Evolutionary conservation across 1,284 basidiomycete species (phyloP).

Genomic region (Puccinia novopanici): DNA sequence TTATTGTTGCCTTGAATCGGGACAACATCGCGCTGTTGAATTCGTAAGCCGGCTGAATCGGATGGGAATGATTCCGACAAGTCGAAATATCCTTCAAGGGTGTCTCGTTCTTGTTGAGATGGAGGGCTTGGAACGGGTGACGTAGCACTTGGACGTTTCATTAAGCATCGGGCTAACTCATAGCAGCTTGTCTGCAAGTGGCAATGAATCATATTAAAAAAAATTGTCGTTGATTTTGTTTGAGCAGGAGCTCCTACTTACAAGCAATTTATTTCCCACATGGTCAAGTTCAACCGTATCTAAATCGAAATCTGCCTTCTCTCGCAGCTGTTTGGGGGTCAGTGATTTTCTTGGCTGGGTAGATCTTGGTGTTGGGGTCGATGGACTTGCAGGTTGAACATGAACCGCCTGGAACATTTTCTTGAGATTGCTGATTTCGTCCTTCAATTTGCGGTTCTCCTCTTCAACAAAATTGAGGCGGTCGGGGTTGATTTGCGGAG

Average conservation of each 20-base stretch:
- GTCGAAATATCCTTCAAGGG: conserved; percentile 28
- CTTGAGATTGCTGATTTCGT: conserved; percentile 16
- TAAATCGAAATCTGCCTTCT: not conserved
- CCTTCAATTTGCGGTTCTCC: conserved; percentile 29
- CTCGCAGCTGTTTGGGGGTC: not conserved
- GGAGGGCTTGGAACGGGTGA: conserved; percentile 26
- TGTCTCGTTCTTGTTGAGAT: conserved; percentile 2
- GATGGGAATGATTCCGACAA: not conserved
- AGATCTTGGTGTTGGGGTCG: conserved; percentile 4
- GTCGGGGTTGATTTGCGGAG: not conserved
- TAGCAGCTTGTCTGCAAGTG: conserved; percentile 34
- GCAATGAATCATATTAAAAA: not conserved
- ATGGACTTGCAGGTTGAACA: not conserved
- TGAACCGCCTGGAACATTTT: conserved; percentile 23
- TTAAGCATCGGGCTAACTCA: conserved; percentile 20
- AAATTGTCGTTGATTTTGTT: not conserved
- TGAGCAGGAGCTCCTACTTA: not conserved
- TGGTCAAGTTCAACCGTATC: conserved; percentile 11
- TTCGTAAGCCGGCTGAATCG: conserved; percentile 7
- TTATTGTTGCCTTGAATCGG: conserved; percentile 15
- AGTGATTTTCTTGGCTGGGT: not conserved
- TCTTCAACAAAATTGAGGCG: conserved; percentile 33
- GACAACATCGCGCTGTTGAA: conserved; percentile 19
- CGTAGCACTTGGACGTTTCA: conserved; percentile 30
- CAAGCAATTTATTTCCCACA: not conserved